These are phyloP conservation scores for Trypanosoma melophagium DNA, from an alignment of 208 protist genomes.

Conservation along the genomic window DNA sequence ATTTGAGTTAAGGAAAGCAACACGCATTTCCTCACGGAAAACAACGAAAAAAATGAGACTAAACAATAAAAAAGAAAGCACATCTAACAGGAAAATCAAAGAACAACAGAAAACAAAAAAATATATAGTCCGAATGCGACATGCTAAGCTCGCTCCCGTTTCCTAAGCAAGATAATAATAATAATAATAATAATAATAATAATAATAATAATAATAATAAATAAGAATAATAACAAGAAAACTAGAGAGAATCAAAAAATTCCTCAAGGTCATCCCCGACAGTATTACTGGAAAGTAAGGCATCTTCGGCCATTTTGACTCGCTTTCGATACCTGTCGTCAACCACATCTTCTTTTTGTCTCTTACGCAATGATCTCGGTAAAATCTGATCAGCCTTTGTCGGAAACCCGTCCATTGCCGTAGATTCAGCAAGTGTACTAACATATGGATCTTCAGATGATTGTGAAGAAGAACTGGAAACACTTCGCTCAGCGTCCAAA, in stretches of 20 bases:
- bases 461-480: slow-evolving; percentile 12
- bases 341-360: not conserved
- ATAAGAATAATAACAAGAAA: not conserved
- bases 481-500: not conserved
- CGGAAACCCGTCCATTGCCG: not conserved
- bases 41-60: too few species aligned
- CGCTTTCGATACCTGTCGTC: slow-evolving; percentile 17
- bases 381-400: slow-evolving; percentile 28
- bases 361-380: slow-evolving; percentile 27
- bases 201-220: slow-evolving; percentile 2
- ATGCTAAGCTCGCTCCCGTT: too few species aligned
- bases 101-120: too few species aligned
- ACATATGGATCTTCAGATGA: slow-evolving; percentile 16
- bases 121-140: too few species aligned
- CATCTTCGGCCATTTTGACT: slow-evolving; percentile 48
- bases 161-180: too few species aligned
- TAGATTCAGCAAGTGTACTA: not conserved
- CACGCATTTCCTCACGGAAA: too few species aligned
- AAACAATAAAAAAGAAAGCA: too few species aligned
- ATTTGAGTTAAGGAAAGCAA: too few species aligned
- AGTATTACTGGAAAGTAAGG: slow-evolving; percentile 37
- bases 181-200: too few species aligned
- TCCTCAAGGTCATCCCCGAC: slow-evolving; percentile 46
- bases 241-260: slow-evolving; percentile 56
- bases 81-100: too few species aligned